A percentile compares a stretch with the other conserved stretches of the same genome.
Conservation (phyloP, 2,329 filamentous ascomycete species). For the Colletotrichum falcatum region DNA sequence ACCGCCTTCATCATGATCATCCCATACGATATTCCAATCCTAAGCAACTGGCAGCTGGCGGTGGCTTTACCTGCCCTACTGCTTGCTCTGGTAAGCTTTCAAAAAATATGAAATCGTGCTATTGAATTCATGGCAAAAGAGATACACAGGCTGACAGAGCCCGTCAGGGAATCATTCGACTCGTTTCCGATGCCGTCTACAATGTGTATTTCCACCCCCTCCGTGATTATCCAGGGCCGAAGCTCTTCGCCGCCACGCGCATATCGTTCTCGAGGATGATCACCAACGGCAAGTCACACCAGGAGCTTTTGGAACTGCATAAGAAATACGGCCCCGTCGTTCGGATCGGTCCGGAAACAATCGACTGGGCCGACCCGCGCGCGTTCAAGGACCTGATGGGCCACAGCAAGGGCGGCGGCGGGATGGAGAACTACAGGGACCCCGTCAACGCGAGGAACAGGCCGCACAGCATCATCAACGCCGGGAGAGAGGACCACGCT, state of each 20-base stretch:
- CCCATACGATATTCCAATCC: conserved; percentile 13
- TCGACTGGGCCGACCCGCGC: conserved; percentile 52
- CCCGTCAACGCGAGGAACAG: conserved; percentile 20
- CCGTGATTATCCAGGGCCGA: conserved; percentile 48
- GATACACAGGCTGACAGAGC: background rate
- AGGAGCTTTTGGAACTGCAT: conserved; percentile 36
- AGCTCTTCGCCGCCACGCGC: conserved; percentile 22
- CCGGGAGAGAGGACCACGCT: conserved; percentile 41
- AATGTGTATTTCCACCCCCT: conserved; percentile 53
- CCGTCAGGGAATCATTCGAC: conserved; percentile 15
- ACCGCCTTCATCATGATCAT: conserved; percentile 28
- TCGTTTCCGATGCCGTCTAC: conserved; percentile 42
- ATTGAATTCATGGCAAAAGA: background rate
- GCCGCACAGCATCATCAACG: conserved; percentile 36
- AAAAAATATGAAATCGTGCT: too few species aligned
- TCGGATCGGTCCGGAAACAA: conserved; percentile 53
- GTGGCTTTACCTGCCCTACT: conserved; percentile 25
- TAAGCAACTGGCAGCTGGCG: conserved; percentile 24
- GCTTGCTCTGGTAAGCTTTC: conserved; percentile 5
- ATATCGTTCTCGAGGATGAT: conserved; percentile 21
- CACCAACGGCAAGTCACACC: conserved; percentile 14
- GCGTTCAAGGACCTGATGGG: conserved; percentile 59
- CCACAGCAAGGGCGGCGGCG: conserved; percentile 30
- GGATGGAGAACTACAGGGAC: conserved; percentile 26
- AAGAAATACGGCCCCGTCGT: conserved; percentile 51